Percentiles rank a stretch among this genome's conserved stretches.
These are phyloP conservation scores for Ophiorrhiza pumila DNA, from an alignment of 257 asterid genomes.

Conservation along the genomic window DNA sequence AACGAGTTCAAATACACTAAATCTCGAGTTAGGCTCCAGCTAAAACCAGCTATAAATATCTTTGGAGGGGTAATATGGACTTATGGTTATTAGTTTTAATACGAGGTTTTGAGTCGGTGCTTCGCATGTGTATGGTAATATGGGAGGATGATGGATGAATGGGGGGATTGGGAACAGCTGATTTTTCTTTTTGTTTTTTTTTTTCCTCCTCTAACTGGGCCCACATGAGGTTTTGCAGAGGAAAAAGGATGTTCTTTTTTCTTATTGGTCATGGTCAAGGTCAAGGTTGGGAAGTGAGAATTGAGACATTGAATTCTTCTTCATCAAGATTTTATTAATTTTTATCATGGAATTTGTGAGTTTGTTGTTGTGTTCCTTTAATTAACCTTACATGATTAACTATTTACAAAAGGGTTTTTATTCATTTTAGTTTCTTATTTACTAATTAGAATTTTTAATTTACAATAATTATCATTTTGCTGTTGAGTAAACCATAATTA, in stretches of 20 bases:
- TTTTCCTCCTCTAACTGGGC: too few relatives aligned
- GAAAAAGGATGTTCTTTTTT: neutral
- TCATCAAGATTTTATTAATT: neutral
- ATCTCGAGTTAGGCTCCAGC: too few relatives aligned
- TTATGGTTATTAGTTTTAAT: too few relatives aligned
- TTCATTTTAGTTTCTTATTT: neutral
- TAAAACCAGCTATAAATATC: too few relatives aligned
- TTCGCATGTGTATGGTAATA: neutral
- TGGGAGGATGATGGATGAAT: neutral
- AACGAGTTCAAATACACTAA: too few relatives aligned
- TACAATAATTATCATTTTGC: too few relatives aligned
- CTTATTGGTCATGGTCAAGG: neutral
- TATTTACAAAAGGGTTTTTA: neutral
- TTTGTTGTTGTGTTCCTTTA: constrained; percentile 13
- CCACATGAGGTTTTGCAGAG: constrained; percentile 3
- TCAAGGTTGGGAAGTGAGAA: neutral
- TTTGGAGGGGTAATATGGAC: too few relatives aligned
- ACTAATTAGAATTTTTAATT: neutral
- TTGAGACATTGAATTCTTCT: neutral
- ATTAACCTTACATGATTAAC: neutral
- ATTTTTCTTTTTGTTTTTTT: neutral
- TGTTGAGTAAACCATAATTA: too few relatives aligned
- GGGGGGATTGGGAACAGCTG: neutral
- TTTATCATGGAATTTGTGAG: neutral
- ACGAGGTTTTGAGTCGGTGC: constrained; percentile 8